Evolutionary conservation across 2,329 filamentous ascomycete genomes (phyloP), one percentile per base, ranked within the genome.

Genomic region (Beauveria bassiana): DNA sequence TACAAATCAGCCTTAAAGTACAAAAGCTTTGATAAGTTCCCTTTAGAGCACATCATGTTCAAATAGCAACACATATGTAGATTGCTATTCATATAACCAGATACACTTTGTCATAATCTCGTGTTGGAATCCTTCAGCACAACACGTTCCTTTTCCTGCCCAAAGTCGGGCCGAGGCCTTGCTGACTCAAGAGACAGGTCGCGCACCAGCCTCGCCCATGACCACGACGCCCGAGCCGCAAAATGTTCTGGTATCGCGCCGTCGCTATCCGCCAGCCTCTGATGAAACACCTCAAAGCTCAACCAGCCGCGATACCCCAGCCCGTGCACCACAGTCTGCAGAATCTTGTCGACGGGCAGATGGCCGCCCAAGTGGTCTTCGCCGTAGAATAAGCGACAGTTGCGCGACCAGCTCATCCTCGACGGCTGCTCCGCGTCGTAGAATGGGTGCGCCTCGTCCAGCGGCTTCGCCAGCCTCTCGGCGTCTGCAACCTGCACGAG

Each of bases 371-470:
- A 73, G 3, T 84, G 78, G 51, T 78, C 73, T 70, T 90, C 87
- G 22, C 75, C 73, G 54, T 77, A 77, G 50, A 77, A 77, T 1
- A 93, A 3, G 20, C 90, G 78, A 64, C 87, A 89, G 70, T 92
- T 92, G 20, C 90, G 68, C 1, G 72, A 90, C 90, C 90, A 93
- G 68, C 82, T 90, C 90, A 93, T 93, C 3, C 88, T 78, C 0
- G 69, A 8, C 0, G 74, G 75, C 65, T 76, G 74, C 31, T 68
- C 69, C 0, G 65, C 45, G 63, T 71, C 65, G 62, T 75, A 72
- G 43, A 74, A 75, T 2, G 68, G 63, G 51, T 77, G 74, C 0
- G 70, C 74, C 4, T 78, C 81, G 70, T 62, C 38, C 6, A 91
- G 71, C 0, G 88, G 88, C 18, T 73, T 68, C 0, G 71, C 69